These are phyloP conservation scores for Phytophthora pini DNA, from an alignment of 352 stramenopile species.

Conservation along the genomic window DNA sequence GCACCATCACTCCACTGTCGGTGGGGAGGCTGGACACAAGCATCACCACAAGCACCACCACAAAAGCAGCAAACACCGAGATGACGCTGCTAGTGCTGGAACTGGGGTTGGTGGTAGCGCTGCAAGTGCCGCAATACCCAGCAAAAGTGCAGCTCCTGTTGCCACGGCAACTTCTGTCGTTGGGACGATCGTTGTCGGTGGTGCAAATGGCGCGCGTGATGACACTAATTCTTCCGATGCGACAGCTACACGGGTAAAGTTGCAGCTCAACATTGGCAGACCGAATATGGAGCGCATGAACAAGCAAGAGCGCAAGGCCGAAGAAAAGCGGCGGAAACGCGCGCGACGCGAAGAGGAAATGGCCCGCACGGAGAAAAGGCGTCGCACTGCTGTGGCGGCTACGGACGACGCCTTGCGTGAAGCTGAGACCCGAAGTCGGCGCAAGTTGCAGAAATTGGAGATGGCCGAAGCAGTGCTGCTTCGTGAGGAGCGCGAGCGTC, in stretches of 20 bases:
- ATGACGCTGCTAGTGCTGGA: conserved; percentile 12
- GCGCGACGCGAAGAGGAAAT: conserved; percentile 78
- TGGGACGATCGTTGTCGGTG: conserved; percentile 40
- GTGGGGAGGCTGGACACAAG: conserved; percentile 24
- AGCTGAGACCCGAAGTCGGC: conserved; percentile 75
- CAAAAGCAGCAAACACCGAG: conserved; percentile 31
- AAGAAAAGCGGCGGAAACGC: conserved; percentile 85
- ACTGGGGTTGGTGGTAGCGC: conserved; percentile 3
- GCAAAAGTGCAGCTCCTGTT: conserved; percentile 19
- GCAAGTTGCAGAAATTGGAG: conserved; percentile 71
- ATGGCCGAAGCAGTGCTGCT: conserved; percentile 66
- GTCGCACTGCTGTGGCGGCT: conserved; percentile 75
- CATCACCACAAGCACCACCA: conserved; percentile 42
- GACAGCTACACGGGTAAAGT: conserved; percentile 61
- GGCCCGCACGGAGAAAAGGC: conserved; percentile 75
- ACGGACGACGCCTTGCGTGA: conserved; percentile 85
- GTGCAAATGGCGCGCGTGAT: conserved; percentile 33
- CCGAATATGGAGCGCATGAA: conserved; percentile 78
- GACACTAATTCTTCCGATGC: conserved; percentile 35
- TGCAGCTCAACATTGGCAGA: conserved; percentile 69
- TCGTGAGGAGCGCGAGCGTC: conserved; percentile 68
- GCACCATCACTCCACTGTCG: conserved; percentile 20
- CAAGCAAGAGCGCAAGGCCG: conserved; percentile 86
- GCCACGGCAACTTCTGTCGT: conserved; percentile 37
- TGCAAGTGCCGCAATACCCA: conserved; percentile 4